A percentile compares a stretch with the other conserved stretches of the same genome.
Evolutionary conservation across 2,329 filamentous ascomycete genomes (phyloP).

Genomic region (Fusarium citri): DNA sequence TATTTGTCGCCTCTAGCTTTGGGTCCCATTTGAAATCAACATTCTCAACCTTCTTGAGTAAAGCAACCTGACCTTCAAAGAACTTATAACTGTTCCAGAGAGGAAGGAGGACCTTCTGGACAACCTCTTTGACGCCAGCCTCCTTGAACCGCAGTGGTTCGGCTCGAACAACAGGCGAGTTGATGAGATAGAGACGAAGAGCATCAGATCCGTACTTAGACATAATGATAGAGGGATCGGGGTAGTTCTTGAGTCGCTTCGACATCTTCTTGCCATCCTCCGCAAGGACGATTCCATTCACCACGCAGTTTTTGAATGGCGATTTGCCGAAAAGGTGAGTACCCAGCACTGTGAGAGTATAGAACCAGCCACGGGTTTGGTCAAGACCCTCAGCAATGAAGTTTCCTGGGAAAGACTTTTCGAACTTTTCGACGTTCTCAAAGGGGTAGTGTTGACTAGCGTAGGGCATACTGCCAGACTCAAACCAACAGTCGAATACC

Average conservation of each 20-base stretch:
- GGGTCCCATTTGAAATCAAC: slow-evolving; percentile 85
- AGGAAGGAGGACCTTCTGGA: slow-evolving; percentile 89
- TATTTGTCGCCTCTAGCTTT: slow-evolving; percentile 77
- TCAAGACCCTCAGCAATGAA: slow-evolving; percentile 95
- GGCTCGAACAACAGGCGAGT: slow-evolving; percentile 92
- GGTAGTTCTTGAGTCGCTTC: slow-evolving; percentile 96
- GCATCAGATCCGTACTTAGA: slow-evolving; percentile 91
- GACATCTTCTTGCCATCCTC: slow-evolving; percentile 99
- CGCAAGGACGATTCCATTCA: slow-evolving; percentile 92
- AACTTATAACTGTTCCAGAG: slow-evolving; percentile 98
- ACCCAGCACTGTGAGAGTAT: slow-evolving; percentile 88
- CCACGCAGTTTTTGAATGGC: slow-evolving; percentile 96
- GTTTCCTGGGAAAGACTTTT: slow-evolving; percentile 86
- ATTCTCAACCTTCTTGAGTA: slow-evolving; percentile 86
- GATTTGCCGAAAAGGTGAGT: slow-evolving; percentile 86
- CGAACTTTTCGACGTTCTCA: slow-evolving; percentile 84
- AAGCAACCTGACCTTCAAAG: slow-evolving; percentile 86
- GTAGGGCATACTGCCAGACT: slow-evolving; percentile 96
- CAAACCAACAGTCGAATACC: slow-evolving; percentile 97
- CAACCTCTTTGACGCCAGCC: slow-evolving; percentile 91
- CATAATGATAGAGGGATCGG: slow-evolving; percentile 86
- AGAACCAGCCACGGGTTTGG: slow-evolving; percentile 97
- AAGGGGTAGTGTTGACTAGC: slow-evolving; percentile 93
- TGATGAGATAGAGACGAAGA: slow-evolving; percentile 94
- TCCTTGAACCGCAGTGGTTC: slow-evolving; percentile 94